Conservation (phyloP, 352 stramenopile genomes). For the Phytopythium montanum region DNA sequence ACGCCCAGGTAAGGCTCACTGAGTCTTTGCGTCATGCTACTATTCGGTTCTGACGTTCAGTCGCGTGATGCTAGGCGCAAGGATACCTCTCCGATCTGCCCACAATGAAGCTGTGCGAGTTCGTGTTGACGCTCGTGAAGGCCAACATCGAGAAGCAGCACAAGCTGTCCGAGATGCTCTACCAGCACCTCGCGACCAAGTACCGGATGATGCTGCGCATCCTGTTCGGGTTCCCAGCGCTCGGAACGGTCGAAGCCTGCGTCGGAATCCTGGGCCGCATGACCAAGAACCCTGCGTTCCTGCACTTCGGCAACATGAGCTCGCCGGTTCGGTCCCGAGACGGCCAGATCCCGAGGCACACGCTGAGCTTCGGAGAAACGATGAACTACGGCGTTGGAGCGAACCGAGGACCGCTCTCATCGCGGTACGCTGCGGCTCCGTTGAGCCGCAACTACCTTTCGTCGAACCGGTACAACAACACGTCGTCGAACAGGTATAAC, state of each 20-base stretch:
- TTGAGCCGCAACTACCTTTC: conserved; percentile 19
- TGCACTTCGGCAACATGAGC: conserved; percentile 53
- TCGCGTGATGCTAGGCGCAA: conserved; percentile 30
- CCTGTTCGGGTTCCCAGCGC: conserved; percentile 66
- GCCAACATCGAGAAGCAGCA: conserved; percentile 60
- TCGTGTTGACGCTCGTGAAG: conserved; percentile 68
- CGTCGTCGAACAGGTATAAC: conserved; percentile 25
- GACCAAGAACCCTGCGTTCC: conserved; percentile 63
- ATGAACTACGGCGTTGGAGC: conserved; percentile 40
- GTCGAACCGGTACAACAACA: conserved; percentile 18
- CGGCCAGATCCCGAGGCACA: conserved; percentile 41
- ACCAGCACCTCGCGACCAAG: conserved; percentile 68
- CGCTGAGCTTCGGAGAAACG: conserved; percentile 55
- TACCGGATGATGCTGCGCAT: conserved; percentile 77
- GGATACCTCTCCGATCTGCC: conserved; percentile 64
- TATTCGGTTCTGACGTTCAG: not conserved
- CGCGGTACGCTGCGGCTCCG: conserved; percentile 16
- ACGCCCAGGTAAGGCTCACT: conserved; percentile 41
- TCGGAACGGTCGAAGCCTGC: conserved; percentile 69
- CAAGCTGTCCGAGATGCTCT: conserved; percentile 55
- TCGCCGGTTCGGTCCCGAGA: conserved; percentile 41
- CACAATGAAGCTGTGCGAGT: conserved; percentile 75
- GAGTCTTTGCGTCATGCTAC: not conserved
- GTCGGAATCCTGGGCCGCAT: conserved; percentile 73
- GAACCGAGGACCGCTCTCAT: conserved; percentile 17